These are phyloP conservation scores for Lentithecium fluviatile DNA, from an alignment of 495 filamentous ascomycete species.

Conservation along the genomic window DNA sequence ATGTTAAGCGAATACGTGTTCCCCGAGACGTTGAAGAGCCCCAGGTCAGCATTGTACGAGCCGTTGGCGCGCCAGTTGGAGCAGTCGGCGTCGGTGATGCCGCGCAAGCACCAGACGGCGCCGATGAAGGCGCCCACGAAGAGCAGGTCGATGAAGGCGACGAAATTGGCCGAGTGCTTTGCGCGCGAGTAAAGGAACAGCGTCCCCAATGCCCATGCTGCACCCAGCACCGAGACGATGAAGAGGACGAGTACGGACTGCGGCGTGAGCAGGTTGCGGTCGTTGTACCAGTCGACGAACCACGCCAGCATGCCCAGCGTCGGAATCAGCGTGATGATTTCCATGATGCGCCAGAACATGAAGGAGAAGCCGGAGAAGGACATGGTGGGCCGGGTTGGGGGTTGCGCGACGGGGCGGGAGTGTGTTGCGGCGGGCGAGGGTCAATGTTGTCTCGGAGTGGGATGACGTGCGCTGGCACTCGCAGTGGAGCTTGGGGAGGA, in stretches of 20 bases:
- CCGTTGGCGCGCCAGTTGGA: conserved; percentile 49
- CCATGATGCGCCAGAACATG: conserved; percentile 75
- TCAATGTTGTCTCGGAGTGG: not conserved
- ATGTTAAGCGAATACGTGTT: conserved; percentile 51
- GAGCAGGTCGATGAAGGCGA: conserved; percentile 71
- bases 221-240: conserved; percentile 78
- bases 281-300: conserved; percentile 74
- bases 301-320: conserved; percentile 85
- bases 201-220: conserved; percentile 78
- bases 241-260: conserved; percentile 82
- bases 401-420: not conserved
- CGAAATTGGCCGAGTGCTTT: conserved; percentile 68
- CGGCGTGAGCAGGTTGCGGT: conserved; percentile 71
- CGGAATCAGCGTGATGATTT: conserved; percentile 84
- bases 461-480: not conserved
- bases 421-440: not conserved
- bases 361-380: conserved; percentile 66
- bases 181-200: conserved; percentile 76
- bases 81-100: conserved; percentile 68
- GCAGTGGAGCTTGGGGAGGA: not conserved
- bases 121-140: conserved; percentile 85
- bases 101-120: conserved; percentile 70
- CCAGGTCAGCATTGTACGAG: conserved; percentile 51
- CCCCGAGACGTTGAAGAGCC: conserved; percentile 50
- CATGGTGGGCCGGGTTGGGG: conserved; percentile 29